Evolutionary conservation across 1,284 basidiomycete genomes (phyloP).

Genomic region (Megacollybia platyphylla): DNA sequence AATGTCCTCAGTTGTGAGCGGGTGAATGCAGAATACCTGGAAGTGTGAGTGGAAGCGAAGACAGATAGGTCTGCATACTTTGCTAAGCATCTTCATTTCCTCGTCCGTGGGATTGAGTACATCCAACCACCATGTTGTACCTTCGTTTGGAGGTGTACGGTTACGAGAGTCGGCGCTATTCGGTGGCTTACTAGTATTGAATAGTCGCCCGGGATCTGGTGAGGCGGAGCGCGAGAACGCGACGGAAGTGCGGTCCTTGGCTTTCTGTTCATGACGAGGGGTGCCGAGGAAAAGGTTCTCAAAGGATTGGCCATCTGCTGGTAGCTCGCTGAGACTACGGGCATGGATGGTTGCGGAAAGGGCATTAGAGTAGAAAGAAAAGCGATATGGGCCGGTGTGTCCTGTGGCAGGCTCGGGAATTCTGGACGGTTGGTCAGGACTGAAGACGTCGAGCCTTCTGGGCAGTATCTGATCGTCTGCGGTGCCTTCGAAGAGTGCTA

Average conservation of each 20-base stretch:
- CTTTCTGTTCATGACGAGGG: neutral
- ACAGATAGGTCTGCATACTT: constrained; percentile 32
- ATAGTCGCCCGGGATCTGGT: neutral
- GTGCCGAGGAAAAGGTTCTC: constrained; percentile 68
- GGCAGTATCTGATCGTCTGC: constrained; percentile 33
- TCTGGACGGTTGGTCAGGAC: constrained; percentile 8
- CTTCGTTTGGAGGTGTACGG: constrained; percentile 24
- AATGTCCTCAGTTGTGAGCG: constrained; percentile 98
- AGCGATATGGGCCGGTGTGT: constrained; percentile 88
- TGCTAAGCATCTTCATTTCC: constrained; percentile 95
- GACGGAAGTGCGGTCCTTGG: neutral
- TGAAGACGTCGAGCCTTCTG: constrained; percentile 12
- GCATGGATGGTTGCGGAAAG: constrained; percentile 93
- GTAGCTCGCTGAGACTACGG: constrained; percentile 84
- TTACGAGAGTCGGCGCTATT: neutral
- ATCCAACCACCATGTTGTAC: constrained; percentile 96
- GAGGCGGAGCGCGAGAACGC: neutral
- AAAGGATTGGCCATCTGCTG: constrained; percentile 88
- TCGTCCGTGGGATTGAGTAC: constrained; percentile 91
- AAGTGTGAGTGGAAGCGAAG: neutral
- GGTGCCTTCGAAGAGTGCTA: constrained; percentile 81
- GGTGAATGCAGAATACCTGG: constrained; percentile 94
- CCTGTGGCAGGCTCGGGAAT: constrained; percentile 24
- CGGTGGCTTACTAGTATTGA: neutral
- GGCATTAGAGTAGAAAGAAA: constrained; percentile 97